These are phyloP conservation scores for Escovopsis sp. DNA, from an alignment of 2,329 filamentous ascomycete genomes.

Conservation along the genomic window DNA sequence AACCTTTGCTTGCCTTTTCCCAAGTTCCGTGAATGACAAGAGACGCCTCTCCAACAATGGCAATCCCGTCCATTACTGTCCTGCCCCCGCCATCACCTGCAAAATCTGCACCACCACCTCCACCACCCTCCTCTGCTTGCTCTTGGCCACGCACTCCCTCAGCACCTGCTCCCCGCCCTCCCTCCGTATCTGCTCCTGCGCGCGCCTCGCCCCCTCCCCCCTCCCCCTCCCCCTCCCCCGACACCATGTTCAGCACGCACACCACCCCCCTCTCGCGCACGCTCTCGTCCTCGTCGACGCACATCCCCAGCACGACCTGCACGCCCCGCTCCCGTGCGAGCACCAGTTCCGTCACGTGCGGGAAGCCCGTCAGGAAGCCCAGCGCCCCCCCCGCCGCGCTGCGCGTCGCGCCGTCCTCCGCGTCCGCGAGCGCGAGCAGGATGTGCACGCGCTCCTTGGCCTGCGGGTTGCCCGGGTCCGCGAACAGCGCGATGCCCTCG, in stretches of 20 bases:
- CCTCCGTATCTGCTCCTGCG: slow-evolving; percentile 42
- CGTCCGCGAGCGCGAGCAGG: slow-evolving; percentile 73
- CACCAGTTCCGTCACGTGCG: slow-evolving; percentile 56
- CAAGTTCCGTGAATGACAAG: too few species aligned
- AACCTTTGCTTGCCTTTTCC: slow-evolving; percentile 10
- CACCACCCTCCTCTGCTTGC: slow-evolving; percentile 52
- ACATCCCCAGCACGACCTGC: slow-evolving; percentile 65
- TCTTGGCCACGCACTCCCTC: slow-evolving; percentile 54
- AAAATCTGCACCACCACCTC: slow-evolving; percentile 56
- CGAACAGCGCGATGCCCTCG: slow-evolving; percentile 52
- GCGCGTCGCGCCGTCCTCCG: slow-evolving; percentile 64
- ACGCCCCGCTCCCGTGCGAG: slow-evolving; percentile 57
- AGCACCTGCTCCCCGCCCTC: slow-evolving; percentile 52
- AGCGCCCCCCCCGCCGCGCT: slow-evolving; percentile 78
- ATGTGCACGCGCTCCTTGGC: slow-evolving; percentile 66
- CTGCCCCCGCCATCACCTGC: slow-evolving; percentile 43
- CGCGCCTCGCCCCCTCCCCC: slow-evolving; percentile 47
- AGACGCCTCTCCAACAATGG: too few species aligned
- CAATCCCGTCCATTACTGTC: too few species aligned
- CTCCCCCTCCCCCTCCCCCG: slow-evolving; percentile 50
- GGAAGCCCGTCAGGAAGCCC: slow-evolving; percentile 68
- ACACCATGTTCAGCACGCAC: slow-evolving; percentile 56
- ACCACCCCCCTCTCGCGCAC: slow-evolving; percentile 61
- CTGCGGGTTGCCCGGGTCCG: slow-evolving; percentile 47
- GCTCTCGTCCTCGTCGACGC: slow-evolving; percentile 55